Base-by-base conservation (phyloP, 2,329 filamentous ascomycete species). In the Thelonectria blattea region DNA sequence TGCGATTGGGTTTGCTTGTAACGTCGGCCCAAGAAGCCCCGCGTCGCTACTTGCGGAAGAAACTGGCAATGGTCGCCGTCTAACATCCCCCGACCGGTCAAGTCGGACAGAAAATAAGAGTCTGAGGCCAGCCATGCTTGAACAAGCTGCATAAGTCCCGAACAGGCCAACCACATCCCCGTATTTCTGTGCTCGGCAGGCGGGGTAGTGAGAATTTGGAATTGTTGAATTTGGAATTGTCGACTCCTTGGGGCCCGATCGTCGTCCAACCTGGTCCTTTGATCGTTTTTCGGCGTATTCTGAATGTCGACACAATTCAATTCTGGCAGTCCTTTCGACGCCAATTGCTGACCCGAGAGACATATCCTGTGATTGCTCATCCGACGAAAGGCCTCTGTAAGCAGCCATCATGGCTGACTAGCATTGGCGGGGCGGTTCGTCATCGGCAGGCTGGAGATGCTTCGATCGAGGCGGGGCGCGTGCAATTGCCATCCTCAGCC, bases 131-230 rank as follows among this genome's bases (percentile, higher is more conserved):
- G 46, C 52, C 30, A 37, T 37, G 34, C 12, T 7, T 37, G 6
- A 14, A 15, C 49, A 22, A 48, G 22, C 30, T 30, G 52, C 52
- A 39, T 48, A 51, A 43, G 9, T 30, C 17, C 24, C 24, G 14
- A 22, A 60, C 39, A 47, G 52, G 8, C 57, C 57, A 52, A 56
- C 58, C 58, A 48, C 41, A 34, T 37, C n/a, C 32, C 3, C 12
- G 42, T 24, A 56, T 52, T 32, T 32, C 48, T 42, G 39, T 24
- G 14, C 34, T 32, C 30, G 32, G 20, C n/a, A 39, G n/a, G 43
- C 34, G 48, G 45, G 52, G 52, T 32, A 48, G 47, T 52, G 47
- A 45, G 48, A 48, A 60, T 60, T 60, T 60, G 58, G 58, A 58
- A 54, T 58, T 58, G 37, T 58, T 45, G 27, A 54, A 43, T 43